Evolutionary conservation across 495 filamentous ascomycete species (phyloP).

Genomic region (Darksidea phi): DNA sequence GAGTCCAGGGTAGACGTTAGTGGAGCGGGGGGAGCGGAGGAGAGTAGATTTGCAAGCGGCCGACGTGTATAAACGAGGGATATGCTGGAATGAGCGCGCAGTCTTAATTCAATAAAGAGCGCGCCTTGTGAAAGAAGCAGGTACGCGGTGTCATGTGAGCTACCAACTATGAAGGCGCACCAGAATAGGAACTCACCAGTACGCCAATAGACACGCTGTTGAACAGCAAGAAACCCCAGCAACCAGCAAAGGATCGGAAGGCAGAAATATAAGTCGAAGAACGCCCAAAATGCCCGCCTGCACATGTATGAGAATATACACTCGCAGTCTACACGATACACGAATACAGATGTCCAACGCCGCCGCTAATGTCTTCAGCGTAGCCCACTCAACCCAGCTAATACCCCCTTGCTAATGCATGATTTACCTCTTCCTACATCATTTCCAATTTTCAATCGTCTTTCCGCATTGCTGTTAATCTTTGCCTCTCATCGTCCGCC

Average conservation of each 20-base stretch:
- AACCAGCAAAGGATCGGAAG: not conserved
- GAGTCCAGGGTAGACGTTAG: not conserved
- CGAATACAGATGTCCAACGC: constrained; percentile 7
- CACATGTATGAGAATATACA: not conserved
- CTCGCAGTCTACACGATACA: constrained; percentile 7
- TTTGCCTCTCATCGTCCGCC: constrained; percentile 56
- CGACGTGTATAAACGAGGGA: too few species aligned
- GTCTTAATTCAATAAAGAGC: too few species aligned
- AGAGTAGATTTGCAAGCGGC: not conserved
- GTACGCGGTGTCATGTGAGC: too few species aligned
- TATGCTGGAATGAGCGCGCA: too few species aligned
- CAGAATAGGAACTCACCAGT: too few species aligned
- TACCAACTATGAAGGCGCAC: too few species aligned
- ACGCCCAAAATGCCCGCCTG: constrained; percentile 6
- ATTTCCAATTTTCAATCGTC: constrained; percentile 31
- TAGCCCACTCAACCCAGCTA: not conserved
- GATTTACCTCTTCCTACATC: not conserved
- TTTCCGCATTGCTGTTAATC: constrained; percentile 56
- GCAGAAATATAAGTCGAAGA: not conserved
- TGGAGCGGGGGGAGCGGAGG: not conserved
- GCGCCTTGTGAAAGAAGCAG: too few species aligned
- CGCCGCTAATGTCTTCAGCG: too few species aligned
- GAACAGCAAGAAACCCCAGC: not conserved
- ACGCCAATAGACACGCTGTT: not conserved
- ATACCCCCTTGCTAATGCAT: not conserved